Evolutionary conservation across 2,329 filamentous ascomycete genomes (phyloP).

Genomic region (Fusarium tupiense): DNA sequence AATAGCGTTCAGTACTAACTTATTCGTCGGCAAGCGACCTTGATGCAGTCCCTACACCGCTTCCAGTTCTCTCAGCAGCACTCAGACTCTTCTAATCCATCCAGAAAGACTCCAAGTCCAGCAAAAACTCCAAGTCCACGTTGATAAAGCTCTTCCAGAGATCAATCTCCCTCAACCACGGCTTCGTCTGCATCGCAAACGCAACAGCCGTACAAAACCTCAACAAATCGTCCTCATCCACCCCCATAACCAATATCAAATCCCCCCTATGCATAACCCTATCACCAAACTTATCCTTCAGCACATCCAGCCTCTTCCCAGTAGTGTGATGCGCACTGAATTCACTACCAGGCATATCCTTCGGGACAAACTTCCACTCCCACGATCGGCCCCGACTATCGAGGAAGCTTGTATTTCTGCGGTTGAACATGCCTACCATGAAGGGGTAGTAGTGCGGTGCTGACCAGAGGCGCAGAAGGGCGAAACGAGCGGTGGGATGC

Average conservation of each 20-base stretch:
- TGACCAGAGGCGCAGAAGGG: conserved; percentile 43
- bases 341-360: conserved; percentile 43
- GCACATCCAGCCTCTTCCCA: conserved; percentile 18
- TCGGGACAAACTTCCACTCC: conserved; percentile 44
- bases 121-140: conserved; percentile 37
- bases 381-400: conserved; percentile 40
- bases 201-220: conserved; percentile 38
- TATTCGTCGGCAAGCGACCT: background rate
- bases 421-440: conserved; percentile 38
- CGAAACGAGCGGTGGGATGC: conserved; percentile 35
- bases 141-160: conserved; percentile 46
- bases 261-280: conserved; percentile 36
- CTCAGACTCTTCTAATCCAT: conserved; percentile 16
- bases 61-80: fast-evolving
- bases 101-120: conserved; percentile 33
- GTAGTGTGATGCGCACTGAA: conserved; percentile 30
- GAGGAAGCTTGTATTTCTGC: conserved; percentile 36
- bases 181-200: conserved; percentile 45
- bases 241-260: conserved; percentile 44
- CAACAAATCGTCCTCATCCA: conserved; percentile 33
- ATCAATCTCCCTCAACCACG: conserved; percentile 43
- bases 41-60: background rate
- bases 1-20: too few relatives aligned
- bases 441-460: conserved; percentile 45
- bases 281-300: conserved; percentile 26